Evolutionary conservation across 495 filamentous ascomycete genomes (phyloP).

Genomic region (Hypoxylon rickii): DNA sequence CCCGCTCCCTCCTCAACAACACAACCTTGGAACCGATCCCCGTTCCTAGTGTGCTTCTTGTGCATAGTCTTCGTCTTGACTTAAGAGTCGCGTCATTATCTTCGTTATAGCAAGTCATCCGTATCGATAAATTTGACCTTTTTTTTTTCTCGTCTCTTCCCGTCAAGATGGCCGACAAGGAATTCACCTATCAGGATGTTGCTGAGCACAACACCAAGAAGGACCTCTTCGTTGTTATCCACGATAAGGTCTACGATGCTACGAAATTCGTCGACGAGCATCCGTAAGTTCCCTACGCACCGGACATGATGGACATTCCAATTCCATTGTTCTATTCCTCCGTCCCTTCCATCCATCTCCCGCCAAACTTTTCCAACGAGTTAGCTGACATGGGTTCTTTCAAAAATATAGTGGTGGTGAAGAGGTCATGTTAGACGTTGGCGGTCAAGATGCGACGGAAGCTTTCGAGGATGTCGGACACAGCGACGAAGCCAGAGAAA

Average conservation of each 20-base stretch:
- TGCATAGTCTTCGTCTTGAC: conserved; percentile 1
- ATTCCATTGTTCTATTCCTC: not conserved
- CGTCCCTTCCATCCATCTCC: not conserved
- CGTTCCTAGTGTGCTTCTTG: conserved; percentile 10
- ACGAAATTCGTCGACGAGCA: conserved; percentile 96
- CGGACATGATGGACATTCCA: conserved; percentile 1
- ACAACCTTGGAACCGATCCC: conserved; percentile 16
- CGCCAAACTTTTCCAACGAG: not conserved
- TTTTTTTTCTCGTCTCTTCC: no score
- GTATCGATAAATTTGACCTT: conserved; percentile 18
- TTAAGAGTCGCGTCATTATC: conserved; percentile 3
- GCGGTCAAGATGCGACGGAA: conserved; percentile 94
- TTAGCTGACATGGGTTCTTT: conserved; percentile 20
- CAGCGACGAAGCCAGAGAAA: conserved; percentile 97
- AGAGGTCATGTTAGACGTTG: conserved; percentile 96
- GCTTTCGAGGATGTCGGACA: conserved; percentile 99
- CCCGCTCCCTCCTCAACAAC: conserved; percentile 6
- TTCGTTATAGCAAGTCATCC: conserved; percentile 7
- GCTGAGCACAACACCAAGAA: conserved; percentile 92
- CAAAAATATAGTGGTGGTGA: conserved; percentile 87
- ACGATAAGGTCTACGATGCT: conserved; percentile 94
- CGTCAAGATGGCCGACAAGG: conserved; percentile 70
- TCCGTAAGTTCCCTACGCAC: conserved; percentile 71
- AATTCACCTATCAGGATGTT: conserved; percentile 84
- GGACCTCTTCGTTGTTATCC: conserved; percentile 87